Base-by-base conservation (phyloP, 2,329 filamentous ascomycete genomes). In the Verticillium longisporum region DNA sequence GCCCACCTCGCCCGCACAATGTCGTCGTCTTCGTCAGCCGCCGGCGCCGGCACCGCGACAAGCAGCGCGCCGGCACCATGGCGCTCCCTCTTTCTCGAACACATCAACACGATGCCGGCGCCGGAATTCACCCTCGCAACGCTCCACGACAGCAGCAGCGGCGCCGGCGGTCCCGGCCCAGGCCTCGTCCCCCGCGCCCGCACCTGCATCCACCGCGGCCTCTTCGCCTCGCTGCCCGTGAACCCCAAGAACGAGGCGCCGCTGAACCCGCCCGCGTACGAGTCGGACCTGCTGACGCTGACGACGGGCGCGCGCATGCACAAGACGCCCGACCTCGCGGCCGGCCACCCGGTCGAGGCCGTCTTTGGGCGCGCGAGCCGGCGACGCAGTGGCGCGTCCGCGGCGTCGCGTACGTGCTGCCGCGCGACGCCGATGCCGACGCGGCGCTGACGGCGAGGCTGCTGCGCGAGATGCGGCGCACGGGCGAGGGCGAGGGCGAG, bases 301-400 rank as follows among this genome's bases (percentile, higher is more conserved):
- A 97, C 94, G 1, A 97, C 92, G 0, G 95, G 98, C 73, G 85
- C 85, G 9, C 85, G 94, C 55, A 97, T 96, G 91, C 83, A 87
- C 62, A 98, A 98, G 78, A 80, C 89, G 0, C 78, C 80, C 2
- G 88, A 97, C 73, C 74, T 98, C 3, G 80, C 76, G 5, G 74
- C 31, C 80, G 83, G 88, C 41, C 87, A 91, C 45, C 81, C 83
- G 2, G 85, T 94, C n/a, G 94, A 97, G 75, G 91, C 88, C 6
- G 84, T 92, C 11, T 95, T 72, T 98, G 93, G 94, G 79, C 87
- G 10, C 89, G 86, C 15, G 94, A 98, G 78, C 98, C 94, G 94
- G 85, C 94, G 62, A 80, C 78, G 62, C 90, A 89, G 18, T 95
- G 88, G 77, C n/a, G 56, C n/a, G 31, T 36, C n/a, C 26, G 38